Conservation (phyloP, 176 grass and related monocot genomes). For the Chloris gayana region DNA sequence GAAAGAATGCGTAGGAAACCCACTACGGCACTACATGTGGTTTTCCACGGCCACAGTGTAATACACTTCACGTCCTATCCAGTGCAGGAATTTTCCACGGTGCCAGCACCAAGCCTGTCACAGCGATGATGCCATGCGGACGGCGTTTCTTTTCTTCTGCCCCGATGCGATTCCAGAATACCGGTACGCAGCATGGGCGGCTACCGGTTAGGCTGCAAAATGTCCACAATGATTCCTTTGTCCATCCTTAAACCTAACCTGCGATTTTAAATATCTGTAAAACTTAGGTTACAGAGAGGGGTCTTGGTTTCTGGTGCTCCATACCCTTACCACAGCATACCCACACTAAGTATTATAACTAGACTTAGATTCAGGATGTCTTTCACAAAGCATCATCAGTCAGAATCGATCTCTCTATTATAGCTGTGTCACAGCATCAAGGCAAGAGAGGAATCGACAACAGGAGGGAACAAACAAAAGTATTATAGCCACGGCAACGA, state of each 20-base stretch:
- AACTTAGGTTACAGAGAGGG: no score
- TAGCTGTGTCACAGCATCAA: neutral
- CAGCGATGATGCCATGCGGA: neutral
- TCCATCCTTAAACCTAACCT: neutral
- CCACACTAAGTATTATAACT: neutral
- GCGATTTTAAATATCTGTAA: neutral
- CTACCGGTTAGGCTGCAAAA: neutral
- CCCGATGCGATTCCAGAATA: neutral
- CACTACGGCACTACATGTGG: slow-evolving; percentile 29
- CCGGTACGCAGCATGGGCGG: neutral
- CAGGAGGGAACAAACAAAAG: neutral
- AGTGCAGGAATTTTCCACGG: slow-evolving; percentile 18
- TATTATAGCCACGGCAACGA: no score
- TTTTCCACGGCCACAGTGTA: neutral
- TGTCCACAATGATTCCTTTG: neutral
- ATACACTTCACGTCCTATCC: slow-evolving; percentile 15
- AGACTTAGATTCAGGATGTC: neutral
- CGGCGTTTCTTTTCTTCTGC: neutral
- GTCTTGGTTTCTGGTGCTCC: no score
- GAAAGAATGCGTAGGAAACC: slow-evolving; percentile 28
- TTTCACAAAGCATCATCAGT: neutral
- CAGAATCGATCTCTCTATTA: neutral
- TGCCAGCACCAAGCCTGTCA: neutral
- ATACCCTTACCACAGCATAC: no score
- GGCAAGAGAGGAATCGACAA: neutral